Percentiles rank a stretch among this genome's conserved stretches.
phyloP scores from a whole-genome alignment of 2,329 filamentous ascomycete species.

The Beauveria brongniartii region DNA sequence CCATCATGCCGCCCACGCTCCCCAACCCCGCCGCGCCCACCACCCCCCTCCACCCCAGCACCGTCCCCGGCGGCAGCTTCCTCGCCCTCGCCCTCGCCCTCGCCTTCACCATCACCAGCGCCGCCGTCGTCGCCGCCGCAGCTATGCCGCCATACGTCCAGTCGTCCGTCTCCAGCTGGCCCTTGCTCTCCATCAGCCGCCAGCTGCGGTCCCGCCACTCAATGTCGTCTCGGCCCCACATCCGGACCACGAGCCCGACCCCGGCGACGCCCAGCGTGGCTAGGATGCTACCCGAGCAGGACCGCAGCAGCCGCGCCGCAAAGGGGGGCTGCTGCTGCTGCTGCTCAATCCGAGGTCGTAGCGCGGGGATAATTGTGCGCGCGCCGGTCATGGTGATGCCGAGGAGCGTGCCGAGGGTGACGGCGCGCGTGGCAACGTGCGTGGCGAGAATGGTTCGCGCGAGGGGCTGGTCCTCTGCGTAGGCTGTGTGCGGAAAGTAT shows the following conservation, averaged over 20 bases:
- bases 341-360: slow-evolving; percentile 17
- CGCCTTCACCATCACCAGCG: slow-evolving; percentile 20
- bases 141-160: slow-evolving; percentile 40
- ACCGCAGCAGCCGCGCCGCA: slow-evolving; percentile 32
- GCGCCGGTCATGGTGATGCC: slow-evolving; percentile 31
- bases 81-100: slow-evolving; percentile 10
- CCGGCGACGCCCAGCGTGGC: slow-evolving; percentile 36
- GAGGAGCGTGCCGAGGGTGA: slow-evolving; percentile 45
- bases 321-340: slow-evolving; percentile 16
- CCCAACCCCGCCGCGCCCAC: slow-evolving; percentile 40
- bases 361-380: slow-evolving; percentile 21
- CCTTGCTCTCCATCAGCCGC: slow-evolving; percentile 49
- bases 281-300: slow-evolving; percentile 36
- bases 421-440: slow-evolving; percentile 50
- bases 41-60: slow-evolving; percentile 30
- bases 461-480: slow-evolving; percentile 56
- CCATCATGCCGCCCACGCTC: slow-evolving; percentile 39
- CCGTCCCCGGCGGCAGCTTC: slow-evolving; percentile 14
- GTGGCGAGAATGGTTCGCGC: slow-evolving; percentile 46
- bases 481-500: slow-evolving; percentile 45
- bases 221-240: slow-evolving; percentile 49
- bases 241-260: slow-evolving; percentile 36
- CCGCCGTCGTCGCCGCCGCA: slow-evolving; percentile 25
- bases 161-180: slow-evolving; percentile 50
- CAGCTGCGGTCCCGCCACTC: slow-evolving; percentile 59